Evolutionary conservation across 768 basidiomycete genomes (phyloP).

Genomic region (Paxillus ammoniavirescens): DNA sequence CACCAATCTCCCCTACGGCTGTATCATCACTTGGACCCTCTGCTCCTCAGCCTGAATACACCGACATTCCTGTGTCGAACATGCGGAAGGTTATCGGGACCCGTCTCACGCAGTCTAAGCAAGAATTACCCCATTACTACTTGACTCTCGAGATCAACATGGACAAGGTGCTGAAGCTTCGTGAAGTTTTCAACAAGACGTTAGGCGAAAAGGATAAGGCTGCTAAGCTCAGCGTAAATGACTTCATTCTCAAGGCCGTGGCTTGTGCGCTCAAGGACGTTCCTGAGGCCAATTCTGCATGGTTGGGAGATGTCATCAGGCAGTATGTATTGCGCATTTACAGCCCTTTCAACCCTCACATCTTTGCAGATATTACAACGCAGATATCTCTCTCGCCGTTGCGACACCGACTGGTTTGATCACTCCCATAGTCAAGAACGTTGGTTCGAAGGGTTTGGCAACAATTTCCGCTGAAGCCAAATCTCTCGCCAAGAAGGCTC

Average conservation of each 20-base stretch:
- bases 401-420: conserved; percentile 95
- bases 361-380: conserved; percentile 79
- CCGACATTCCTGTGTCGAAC: conserved; percentile 86
- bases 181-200: conserved; percentile 93
- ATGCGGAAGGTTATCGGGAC: conserved; percentile 94
- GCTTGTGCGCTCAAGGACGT: conserved; percentile 90
- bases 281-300: conserved; percentile 96
- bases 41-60: conserved; percentile 68
- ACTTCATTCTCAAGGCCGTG: conserved; percentile 96
- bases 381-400: conserved; percentile 96
- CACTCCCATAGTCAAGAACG: conserved; percentile 96
- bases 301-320: conserved; percentile 94
- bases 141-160: conserved; percentile 93
- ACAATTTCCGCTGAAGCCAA: conserved; percentile 92
- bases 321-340: conserved; percentile 57
- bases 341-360: neutral
- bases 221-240: conserved; percentile 95
- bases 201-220: conserved; percentile 84
- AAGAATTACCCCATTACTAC: conserved; percentile 96
- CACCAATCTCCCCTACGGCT: conserved; percentile 43
- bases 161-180: conserved; percentile 92
- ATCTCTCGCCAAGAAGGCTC: conserved; percentile 89
- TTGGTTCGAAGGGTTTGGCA: conserved; percentile 88
- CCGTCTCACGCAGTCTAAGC: conserved; percentile 90
- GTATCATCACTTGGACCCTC: conserved; percentile 46